Conservation (phyloP, 139 green algal genomes). For the Micractinium sp. region DNA sequence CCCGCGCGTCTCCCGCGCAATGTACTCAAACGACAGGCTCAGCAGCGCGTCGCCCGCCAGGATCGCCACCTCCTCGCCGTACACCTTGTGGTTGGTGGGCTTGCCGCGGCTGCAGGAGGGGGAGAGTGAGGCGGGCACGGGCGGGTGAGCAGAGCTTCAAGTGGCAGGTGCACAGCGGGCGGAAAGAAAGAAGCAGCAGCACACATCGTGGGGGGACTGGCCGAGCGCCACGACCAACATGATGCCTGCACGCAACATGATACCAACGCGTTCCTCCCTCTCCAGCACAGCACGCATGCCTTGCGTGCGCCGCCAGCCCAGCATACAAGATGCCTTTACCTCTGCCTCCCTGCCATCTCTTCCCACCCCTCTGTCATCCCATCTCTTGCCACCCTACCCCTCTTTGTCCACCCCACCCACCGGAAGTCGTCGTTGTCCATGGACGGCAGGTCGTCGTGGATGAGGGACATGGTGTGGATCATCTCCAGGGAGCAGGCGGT, state of each 20-base stretch:
- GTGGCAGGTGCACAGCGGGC: background rate
- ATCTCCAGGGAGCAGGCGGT: constrained; percentile 98
- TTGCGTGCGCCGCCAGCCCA: too few relatives aligned
- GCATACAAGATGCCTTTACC: background rate
- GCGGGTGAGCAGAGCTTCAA: background rate
- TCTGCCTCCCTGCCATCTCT: background rate
- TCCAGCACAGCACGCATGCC: too few relatives aligned
- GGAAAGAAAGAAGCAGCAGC: background rate
- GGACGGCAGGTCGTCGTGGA: constrained; percentile 90
- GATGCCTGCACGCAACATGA: too few relatives aligned
- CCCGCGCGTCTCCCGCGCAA: constrained; percentile 86
- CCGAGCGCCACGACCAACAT: too few relatives aligned
- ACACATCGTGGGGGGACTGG: too few relatives aligned
- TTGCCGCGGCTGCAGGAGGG: constrained; percentile 65
- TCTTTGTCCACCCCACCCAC: constrained; percentile 31
- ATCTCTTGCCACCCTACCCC: too few relatives aligned
- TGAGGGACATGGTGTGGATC: constrained; percentile 96
- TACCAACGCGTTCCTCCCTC: too few relatives aligned
- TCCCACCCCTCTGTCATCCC: background rate
- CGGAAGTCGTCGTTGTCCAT: constrained; percentile 99
- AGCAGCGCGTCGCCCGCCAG: constrained; percentile 97
- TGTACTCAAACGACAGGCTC: constrained; percentile 95
- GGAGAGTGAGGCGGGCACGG: background rate
- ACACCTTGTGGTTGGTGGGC: constrained; percentile 97
- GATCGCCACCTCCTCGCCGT: constrained; percentile 98